Conservation (phyloP, 176 grass and related monocot species). For the Carex kokanica region DNA sequence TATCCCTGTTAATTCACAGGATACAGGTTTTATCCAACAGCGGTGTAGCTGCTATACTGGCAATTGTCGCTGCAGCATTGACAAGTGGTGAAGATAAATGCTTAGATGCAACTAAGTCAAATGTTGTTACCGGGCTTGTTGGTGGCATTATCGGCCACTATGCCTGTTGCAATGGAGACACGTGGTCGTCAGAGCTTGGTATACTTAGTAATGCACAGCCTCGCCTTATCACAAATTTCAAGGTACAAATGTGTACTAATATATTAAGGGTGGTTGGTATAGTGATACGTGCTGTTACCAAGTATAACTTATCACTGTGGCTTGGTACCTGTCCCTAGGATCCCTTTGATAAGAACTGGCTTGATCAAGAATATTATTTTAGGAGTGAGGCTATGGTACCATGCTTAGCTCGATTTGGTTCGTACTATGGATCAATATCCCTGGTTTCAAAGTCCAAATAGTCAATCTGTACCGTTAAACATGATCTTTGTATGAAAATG, state of each 20-base stretch:
- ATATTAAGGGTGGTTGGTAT: conserved; percentile 9
- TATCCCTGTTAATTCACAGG: conserved; percentile 39
- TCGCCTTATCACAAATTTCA: conserved; percentile 73
- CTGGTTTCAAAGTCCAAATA: too few species aligned
- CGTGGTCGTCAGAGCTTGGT: conserved; percentile 94
- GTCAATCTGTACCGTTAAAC: too few species aligned
- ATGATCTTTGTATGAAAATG: too few species aligned
- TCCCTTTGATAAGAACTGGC: not conserved
- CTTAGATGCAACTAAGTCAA: conserved; percentile 56
- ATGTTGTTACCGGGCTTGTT: conserved; percentile 58
- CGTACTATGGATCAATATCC: too few species aligned
- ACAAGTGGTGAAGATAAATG: conserved; percentile 75
- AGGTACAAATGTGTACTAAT: conserved; percentile 40
- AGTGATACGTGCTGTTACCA: not conserved
- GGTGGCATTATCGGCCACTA: conserved; percentile 87
- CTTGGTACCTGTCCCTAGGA: not conserved
- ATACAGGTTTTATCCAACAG: conserved; percentile 90
- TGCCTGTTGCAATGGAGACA: conserved; percentile 95
- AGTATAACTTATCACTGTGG: not conserved
- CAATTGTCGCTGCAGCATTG: conserved; percentile 37
- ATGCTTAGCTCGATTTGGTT: too few species aligned
- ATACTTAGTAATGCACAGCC: conserved; percentile 80
- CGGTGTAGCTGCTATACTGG: conserved; percentile 49
- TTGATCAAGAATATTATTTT: not conserved
- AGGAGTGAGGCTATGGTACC: too few species aligned